Base-by-base conservation (phyloP, 2,329 filamentous ascomycete species). In the Incumbomyces delicatus region DNA sequence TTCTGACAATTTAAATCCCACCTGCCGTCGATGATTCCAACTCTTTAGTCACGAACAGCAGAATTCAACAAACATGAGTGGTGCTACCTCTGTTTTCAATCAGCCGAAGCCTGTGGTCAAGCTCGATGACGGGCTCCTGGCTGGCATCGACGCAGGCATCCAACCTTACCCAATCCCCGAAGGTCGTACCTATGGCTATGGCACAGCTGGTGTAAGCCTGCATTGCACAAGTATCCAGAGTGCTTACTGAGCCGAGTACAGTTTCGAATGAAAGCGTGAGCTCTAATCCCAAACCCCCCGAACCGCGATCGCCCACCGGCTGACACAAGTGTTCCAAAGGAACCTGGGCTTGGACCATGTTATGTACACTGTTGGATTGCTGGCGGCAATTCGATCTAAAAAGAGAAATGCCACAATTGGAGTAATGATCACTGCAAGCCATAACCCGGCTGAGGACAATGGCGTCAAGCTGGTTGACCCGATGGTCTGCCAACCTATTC, bases 381-480 rank as follows among this genome's bases (percentile, higher is more conserved):
- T 95, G 48, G 87, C 92, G 29, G 81, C 85, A 47, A 77, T 96
- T 43, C 84, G 92, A 53, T 95, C 88, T 55, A 85, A 87, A 63
- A 94, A 92, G 69, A 79, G 94, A 58, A 83, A 83, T 64, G 86
- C 94, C 71, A 84, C 87, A 58, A 94, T 98, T 61, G 92, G 92
- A 61, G 83, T 98, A 57, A 95, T 95, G 88, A 85, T 95, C 65
- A 95, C 88, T 35, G 88, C 88, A 52, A 94, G 86, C 61, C 88
- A 95, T 74, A 95, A 95, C 68, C 86, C 86, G 14, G 83, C 88
- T 30, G 76, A 80, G 58, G 88, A 95, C 68, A 95, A 95, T 66
- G 88, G 88, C 43, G 84, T 95, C 65, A 95, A 95, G 76, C 80
- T 98, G 57, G 87, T 98, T 53, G 92, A 98, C 66, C 92, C 92